These are phyloP conservation scores for Lecanicillium sp. DNA, from an alignment of 2,329 filamentous ascomycete genomes.

Conservation along the genomic window DNA sequence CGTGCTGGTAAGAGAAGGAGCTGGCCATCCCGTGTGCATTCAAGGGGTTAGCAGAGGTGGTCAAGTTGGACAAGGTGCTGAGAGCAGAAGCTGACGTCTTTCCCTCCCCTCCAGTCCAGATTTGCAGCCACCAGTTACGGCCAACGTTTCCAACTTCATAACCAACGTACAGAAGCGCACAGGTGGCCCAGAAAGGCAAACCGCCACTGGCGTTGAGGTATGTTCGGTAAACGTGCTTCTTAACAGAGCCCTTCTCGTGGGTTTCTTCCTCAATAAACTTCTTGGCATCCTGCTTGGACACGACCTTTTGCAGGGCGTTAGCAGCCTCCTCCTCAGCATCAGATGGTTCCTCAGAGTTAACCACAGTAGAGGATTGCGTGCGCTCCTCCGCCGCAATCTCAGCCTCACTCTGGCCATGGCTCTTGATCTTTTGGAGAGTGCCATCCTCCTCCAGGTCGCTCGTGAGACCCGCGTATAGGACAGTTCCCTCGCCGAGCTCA, in stretches of 20 bases:
- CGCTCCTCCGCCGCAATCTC: slow-evolving; percentile 42
- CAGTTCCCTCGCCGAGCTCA: slow-evolving; percentile 60
- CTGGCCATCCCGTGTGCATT: slow-evolving; percentile 31
- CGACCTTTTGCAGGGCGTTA: slow-evolving; percentile 38
- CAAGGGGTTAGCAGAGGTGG: slow-evolving; percentile 14
- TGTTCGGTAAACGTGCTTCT: slow-evolving; percentile 55
- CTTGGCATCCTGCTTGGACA: slow-evolving; percentile 43
- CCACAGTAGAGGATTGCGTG: slow-evolving; percentile 33
- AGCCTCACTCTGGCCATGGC: slow-evolving; percentile 39
- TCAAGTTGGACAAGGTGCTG: slow-evolving; percentile 12
- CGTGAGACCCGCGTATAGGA: slow-evolving; percentile 56
- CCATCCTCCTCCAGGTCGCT: slow-evolving; percentile 56
- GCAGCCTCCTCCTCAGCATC: slow-evolving; percentile 30
- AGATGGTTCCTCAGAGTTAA: slow-evolving; percentile 46
- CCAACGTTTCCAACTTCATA: slow-evolving; percentile 49
- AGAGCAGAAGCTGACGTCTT: slow-evolving; percentile 12
- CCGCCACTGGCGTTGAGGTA: slow-evolving; percentile 64
- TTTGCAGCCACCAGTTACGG: slow-evolving; percentile 55
- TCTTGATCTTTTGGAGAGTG: slow-evolving; percentile 48
- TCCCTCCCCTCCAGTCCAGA: slow-evolving; percentile 49
- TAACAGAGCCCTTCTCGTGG: slow-evolving; percentile 64
- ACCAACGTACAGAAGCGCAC: slow-evolving; percentile 44
- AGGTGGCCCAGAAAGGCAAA: slow-evolving; percentile 49
- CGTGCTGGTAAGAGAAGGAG: slow-evolving; percentile 38
- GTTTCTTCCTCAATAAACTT: slow-evolving; percentile 72